Evolutionary conservation across 1,139 yeast species (phyloP), one percentile per base, ranked within the genome.

Genomic region (Arxiozyma heterogenica): DNA sequence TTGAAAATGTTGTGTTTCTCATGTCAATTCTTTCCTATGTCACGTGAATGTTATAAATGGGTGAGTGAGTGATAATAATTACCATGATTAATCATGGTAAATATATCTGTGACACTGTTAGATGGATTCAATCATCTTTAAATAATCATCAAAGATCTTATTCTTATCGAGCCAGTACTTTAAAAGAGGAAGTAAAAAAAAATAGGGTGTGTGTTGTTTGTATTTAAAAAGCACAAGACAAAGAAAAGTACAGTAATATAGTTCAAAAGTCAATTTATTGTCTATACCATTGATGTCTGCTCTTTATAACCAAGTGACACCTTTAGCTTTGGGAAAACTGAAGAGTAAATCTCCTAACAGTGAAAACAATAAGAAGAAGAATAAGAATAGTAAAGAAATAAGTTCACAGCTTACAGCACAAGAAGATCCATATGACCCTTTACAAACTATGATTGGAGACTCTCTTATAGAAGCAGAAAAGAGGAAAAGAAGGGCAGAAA

Each of bases 401-500:
- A 17, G 20, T 20, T 41, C 30, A 9, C 7, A 30, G 5, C 20
- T 23, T 12, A 21, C 7, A 4, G 20, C 25, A 18, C 43, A 21
- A 47, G 44, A 46, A 20, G 42, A 27, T 34, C 15, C 46, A 17
- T 34, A 38, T 34, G 39, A 39, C 18, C 25, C 42, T 15, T 20
- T 42, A 9, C 42, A 43, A 22, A 15, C 30, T 25, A 22, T 44
- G 20, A 20, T 51, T 15, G 50, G 50, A 7, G 39, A 34, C 6
- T 34, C 39, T 34, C n/a, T 34, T 2, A 34, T 34, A 18, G 62
- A 63, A 47, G 57, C 54, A 22, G 65, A 58, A 41, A 64, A 59
- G 53, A 59, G 65, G 45, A 57, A 57, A 41, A 64, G 58, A 52
- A 63, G 71, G 45, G 66, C 69, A 20, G 66, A 64, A 51, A 60